Base-by-base conservation (phyloP, 768 basidiomycete genomes). In the Paxillus ammoniavirescens region DNA sequence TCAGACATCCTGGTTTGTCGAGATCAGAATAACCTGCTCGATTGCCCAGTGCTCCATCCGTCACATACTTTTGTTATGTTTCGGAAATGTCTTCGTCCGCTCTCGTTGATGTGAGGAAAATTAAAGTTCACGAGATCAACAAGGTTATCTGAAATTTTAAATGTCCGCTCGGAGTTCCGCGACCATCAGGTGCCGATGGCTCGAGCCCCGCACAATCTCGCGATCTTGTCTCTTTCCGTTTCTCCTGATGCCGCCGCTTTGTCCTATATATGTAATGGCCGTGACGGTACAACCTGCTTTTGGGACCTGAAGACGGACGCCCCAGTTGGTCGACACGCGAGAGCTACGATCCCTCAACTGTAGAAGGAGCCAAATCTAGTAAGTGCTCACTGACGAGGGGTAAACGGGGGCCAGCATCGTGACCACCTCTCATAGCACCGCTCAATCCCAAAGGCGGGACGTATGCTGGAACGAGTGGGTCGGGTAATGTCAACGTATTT, bases 81-180 rank as follows among this genome's bases (percentile, higher is more conserved):
- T 59, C 58, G 45, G 52, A 65, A 83, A 86, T 87, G 89, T 91
- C 90, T 83, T 92, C 91, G 81, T 93, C 86, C 90, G 89, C 91
- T 87, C 74, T 93, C 90, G 91, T 93, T 84, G 89, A 93, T 91
- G 89, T 71, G 81, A 67, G 73, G 74, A 78, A 79, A 75, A 78
- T 74, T 79, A 77, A 75, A 75, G 78, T 82, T 86, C 70, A 58
- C 40, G 30, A 48, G 46, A 14, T 10, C 44, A 51, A 41, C 53
- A 69, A 63, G 71, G 70, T 70, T 67, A 52, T 50, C 28, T n/a
- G n/a, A 21, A 4, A 23, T n/a, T 42, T 85, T 82, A 9, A 72
- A 70, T 65, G 77, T 75, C 86, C 79, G 87, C 66, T 62, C 81
- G 83, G 82, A 54, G 59, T 65, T 53, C 47, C 38, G 79, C 82